Conservation (phyloP, 2,329 filamentous ascomycete species). For the Hypoxylon sp. region DNA sequence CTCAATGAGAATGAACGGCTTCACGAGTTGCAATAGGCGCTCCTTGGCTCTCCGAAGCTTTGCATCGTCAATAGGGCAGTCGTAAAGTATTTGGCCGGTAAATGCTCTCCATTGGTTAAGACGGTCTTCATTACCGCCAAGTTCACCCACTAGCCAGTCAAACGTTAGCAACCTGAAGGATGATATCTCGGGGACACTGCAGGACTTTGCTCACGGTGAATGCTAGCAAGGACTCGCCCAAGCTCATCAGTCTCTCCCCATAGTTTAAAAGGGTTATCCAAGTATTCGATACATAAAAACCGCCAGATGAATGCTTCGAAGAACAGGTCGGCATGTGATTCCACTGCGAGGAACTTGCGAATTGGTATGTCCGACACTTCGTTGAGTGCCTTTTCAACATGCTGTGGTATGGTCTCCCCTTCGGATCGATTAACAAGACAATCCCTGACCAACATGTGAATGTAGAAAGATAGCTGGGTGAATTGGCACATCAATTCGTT, state of each 20-base stretch:
- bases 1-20: constrained; percentile 3
- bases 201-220: constrained; percentile 11
- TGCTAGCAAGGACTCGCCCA: constrained; percentile 1
- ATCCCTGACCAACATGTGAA: neutral
- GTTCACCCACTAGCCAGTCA: neutral
- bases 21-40: neutral
- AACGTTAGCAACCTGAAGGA: neutral
- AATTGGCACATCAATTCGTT: neutral
- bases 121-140: neutral
- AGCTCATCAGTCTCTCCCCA: constrained; percentile 1
- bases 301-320: constrained; percentile 19
- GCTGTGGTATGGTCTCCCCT: constrained; percentile 48
- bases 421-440: constrained; percentile 31
- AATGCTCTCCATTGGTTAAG: constrained; percentile 5
- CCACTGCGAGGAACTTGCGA: neutral
- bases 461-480: neutral
- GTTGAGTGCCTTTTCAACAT: constrained; percentile 51
- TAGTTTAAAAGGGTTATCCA: constrained; percentile 20
- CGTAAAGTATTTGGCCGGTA: constrained; percentile 3
- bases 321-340: neutral
- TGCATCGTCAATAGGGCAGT: neutral
- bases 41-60: constrained; percentile 4
- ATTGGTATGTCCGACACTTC: constrained; percentile 2
- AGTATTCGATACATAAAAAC: constrained; percentile 11
- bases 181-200: neutral